phyloP scores from a whole-genome alignment of 768 basidiomycete genomes.

The Obba rivulosa region DNA sequence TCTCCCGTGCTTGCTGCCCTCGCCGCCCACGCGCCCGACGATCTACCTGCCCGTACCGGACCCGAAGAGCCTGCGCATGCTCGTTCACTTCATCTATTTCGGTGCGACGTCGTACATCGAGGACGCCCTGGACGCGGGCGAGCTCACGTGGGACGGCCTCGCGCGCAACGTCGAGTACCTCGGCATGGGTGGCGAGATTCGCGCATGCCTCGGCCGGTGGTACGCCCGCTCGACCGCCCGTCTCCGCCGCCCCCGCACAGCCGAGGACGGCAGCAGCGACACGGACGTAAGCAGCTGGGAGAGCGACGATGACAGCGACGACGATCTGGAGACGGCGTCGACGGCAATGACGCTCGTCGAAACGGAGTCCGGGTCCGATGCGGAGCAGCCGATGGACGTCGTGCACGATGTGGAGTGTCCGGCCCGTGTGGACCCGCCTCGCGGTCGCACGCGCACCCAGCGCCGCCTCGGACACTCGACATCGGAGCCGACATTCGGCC shows the following conservation, averaged over 20 bases:
- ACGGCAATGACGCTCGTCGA: constrained; percentile 26
- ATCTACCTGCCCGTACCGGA: constrained; percentile 75
- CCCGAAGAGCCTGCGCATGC: constrained; percentile 61
- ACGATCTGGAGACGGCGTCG: constrained; percentile 10
- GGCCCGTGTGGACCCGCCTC: constrained; percentile 14
- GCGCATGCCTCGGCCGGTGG: constrained; percentile 72
- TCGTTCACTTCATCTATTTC: constrained; percentile 82
- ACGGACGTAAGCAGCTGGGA: constrained; percentile 37
- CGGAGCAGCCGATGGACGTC: constrained; percentile 13
- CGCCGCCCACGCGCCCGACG: constrained; percentile 57
- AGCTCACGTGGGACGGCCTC: constrained; percentile 79
- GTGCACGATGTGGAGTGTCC: constrained; percentile 14
- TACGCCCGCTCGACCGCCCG: constrained; percentile 40
- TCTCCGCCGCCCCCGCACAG: constrained; percentile 42
- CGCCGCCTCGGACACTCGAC: constrained; percentile 24
- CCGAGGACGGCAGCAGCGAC: constrained; percentile 23
- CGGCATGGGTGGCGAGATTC: constrained; percentile 69
- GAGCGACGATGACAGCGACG: constrained; percentile 29
- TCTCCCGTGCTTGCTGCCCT: constrained; percentile 67
- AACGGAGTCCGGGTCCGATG: constrained; percentile 1
- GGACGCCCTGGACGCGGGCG: constrained; percentile 56
- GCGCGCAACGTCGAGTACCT: constrained; percentile 90
- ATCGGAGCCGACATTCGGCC: constrained; percentile 21
- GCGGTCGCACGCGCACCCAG: constrained; percentile 20
- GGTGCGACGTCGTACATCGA: constrained; percentile 63